Percentiles rank a stretch among this genome's conserved stretches.
These are phyloP conservation scores for Arthrobotrys pseudoclavata DNA, from an alignment of 2,329 filamentous ascomycete genomes.

Conservation along the genomic window DNA sequence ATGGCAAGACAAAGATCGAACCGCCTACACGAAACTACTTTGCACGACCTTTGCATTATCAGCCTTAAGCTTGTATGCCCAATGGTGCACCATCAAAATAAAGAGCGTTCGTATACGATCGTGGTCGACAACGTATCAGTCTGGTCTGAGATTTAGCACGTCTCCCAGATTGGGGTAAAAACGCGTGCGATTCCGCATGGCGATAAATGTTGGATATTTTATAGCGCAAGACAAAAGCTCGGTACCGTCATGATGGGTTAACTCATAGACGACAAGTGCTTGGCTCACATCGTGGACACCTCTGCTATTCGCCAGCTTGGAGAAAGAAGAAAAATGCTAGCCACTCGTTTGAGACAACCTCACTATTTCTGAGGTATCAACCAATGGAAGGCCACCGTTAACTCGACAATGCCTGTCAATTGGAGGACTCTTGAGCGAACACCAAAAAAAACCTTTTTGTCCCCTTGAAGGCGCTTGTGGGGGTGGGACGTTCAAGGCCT, in stretches of 20 bases:
- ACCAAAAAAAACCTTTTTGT: conserved; percentile 15
- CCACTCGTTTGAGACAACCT: conserved; percentile 55
- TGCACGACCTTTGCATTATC: conserved; percentile 20
- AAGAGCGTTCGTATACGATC: too few relatives aligned
- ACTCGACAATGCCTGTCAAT: conserved; percentile 41
- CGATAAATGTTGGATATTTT: conserved; percentile 22
- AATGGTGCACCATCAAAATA: conserved; percentile 6
- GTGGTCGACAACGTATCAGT: neutral
- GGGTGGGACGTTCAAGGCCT: conserved; percentile 35
- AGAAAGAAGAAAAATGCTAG: conserved; percentile 47
- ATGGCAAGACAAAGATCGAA: conserved; percentile 27
- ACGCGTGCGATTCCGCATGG: conserved; percentile 52
- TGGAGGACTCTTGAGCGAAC: conserved; percentile 31
- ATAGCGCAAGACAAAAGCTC: conserved; percentile 41
- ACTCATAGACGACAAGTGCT: conserved; percentile 24
- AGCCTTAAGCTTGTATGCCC: neutral
- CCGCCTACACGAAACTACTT: conserved; percentile 40
- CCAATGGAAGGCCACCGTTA: conserved; percentile 36
- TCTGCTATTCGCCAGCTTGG: conserved; percentile 28
- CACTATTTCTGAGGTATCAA: neutral
- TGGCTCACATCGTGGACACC: conserved; percentile 49
- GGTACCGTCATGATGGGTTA: conserved; percentile 48
- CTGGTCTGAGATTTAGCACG: conserved; percentile 7
- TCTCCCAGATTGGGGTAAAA: conserved; percentile 29
- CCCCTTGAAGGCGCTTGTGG: conserved; percentile 45